Evolutionary conservation across 2,329 filamentous ascomycete genomes (phyloP), one percentile per base, ranked within the genome.

Genomic region (Botrytis paeoniae): DNA sequence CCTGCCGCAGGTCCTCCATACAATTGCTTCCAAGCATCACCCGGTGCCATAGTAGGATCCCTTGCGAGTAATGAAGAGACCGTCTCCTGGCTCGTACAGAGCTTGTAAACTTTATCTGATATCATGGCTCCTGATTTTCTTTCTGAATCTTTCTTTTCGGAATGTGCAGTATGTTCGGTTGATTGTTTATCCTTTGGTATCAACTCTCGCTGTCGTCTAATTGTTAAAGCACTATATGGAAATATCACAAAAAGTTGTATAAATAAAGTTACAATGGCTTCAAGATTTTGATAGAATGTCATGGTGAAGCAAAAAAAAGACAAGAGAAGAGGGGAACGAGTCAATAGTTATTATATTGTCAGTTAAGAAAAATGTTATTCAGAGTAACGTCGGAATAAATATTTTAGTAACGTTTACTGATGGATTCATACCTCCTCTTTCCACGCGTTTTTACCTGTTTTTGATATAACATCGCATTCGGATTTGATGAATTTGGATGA

Each of bases 21-120:
- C 0, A 93, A 80, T n/a, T 82, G 82, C 62, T 89, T 84, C 79
- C 87, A 88, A 2, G 87, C 85, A 35, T 89, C 84, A 1, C 82
- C 83, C 0, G 90, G 89, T 0, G 85, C 77, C n/a, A 86, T 77
- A 0, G 81, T 81, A 0, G 89, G 87, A 70, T 91, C 82, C 41
- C 83, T 80, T 2, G 88, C 88, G 7, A 92, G 77, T 39, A 86
- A 81, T 0, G 88, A 86, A 43, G 85, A 90, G n/a, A 92, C 87
- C 29, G 85, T 91, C 48, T 86, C 82, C 25, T 80, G 76, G 20
- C 81, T 84, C 41, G 83, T 85, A 78, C 89, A 91, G 16, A 90
- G 81, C 37, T 85, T 80, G 74, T 85, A 82, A 14, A 91, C 80
- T 20, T 82, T 82, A 29, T 86, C 83, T 12, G 84, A 82, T 48